Evolutionary conservation across 345 rosid genomes (phyloP).

Genomic region (Camelina sativa): DNA sequence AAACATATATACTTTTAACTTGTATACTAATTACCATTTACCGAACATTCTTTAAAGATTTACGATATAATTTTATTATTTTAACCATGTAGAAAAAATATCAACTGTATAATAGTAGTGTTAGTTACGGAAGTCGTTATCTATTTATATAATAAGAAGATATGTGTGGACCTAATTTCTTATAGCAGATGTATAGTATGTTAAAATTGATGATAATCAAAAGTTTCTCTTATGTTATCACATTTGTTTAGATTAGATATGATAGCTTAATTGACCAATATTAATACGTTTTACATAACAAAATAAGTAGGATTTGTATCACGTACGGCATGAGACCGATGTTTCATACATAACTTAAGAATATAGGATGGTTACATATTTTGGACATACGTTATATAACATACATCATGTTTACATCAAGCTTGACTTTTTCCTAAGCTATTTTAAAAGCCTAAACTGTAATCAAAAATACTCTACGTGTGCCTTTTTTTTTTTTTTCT

Average conservation of each 20-base stretch:
- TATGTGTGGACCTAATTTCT: slow-evolving; percentile 6
- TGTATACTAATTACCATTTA: too few species aligned
- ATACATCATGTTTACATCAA: slow-evolving; percentile 5
- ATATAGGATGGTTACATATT: slow-evolving; percentile 6
- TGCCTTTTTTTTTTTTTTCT: not conserved
- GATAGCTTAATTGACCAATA: not conserved
- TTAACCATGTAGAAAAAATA: not conserved
- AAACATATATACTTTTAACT: too few species aligned
- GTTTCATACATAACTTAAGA: slow-evolving; percentile 2
- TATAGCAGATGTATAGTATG: not conserved
- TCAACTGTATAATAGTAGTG: not conserved
- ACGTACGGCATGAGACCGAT: slow-evolving; percentile 5
- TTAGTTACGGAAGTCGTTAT: not conserved
- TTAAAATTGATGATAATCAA: too few species aligned
- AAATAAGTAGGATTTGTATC: not conserved
- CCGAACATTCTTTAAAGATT: too few species aligned
- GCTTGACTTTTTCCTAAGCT: slow-evolving; percentile 17
- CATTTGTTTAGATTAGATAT: not conserved
- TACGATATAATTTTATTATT: not conserved
- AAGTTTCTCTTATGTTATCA: not conserved
- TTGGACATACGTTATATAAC: slow-evolving; percentile 5
- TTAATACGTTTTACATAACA: not conserved
- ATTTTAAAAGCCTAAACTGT: not conserved
- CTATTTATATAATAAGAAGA: not conserved
- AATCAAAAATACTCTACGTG: not conserved